A percentile compares a stretch with the other conserved stretches of the same genome.
phyloP scores from a whole-genome alignment of 163 green algal genomes.

The Chlamydomonas reinhardtii region DNA sequence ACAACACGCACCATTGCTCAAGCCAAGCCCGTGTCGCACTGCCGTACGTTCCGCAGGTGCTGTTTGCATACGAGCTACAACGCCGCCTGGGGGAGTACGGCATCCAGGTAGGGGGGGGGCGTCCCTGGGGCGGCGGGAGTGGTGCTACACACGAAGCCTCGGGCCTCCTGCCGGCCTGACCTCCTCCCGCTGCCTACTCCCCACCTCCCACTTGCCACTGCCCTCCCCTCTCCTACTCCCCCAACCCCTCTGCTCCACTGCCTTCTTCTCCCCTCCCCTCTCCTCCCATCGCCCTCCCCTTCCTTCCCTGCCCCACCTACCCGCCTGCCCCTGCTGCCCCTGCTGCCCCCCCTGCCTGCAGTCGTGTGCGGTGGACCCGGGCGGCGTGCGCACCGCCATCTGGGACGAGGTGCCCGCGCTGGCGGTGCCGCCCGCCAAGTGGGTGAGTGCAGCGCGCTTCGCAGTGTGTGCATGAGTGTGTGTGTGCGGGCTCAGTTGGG shows the following conservation, averaged over 20 bases:
- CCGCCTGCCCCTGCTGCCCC: not conserved
- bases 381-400: slow-evolving; percentile 53
- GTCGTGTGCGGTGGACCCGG: slow-evolving; percentile 52
- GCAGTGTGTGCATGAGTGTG: too few species aligned
- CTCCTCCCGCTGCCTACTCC: too few species aligned
- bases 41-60: slow-evolving; percentile 15
- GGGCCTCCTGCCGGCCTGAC: not conserved
- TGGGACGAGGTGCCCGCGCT: slow-evolving; percentile 44
- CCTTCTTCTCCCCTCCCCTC: too few species aligned
- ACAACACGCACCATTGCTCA: too few species aligned
- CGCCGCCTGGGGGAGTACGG: slow-evolving; percentile 34
- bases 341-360: not conserved
- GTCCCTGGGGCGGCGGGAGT: too few species aligned
- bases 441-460: not conserved
- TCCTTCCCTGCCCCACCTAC: too few species aligned
- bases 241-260: not conserved
- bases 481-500: too few species aligned
- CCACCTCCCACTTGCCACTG: not conserved
- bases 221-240: not conserved
- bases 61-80: slow-evolving; percentile 57
- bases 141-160: too few species aligned
- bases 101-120: slow-evolving; percentile 15
- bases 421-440: slow-evolving; percentile 7
- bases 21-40: too few species aligned
- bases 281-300: not conserved